Base-by-base conservation (phyloP, 1,284 basidiomycete species). In the Thelephora terrestris region DNA sequence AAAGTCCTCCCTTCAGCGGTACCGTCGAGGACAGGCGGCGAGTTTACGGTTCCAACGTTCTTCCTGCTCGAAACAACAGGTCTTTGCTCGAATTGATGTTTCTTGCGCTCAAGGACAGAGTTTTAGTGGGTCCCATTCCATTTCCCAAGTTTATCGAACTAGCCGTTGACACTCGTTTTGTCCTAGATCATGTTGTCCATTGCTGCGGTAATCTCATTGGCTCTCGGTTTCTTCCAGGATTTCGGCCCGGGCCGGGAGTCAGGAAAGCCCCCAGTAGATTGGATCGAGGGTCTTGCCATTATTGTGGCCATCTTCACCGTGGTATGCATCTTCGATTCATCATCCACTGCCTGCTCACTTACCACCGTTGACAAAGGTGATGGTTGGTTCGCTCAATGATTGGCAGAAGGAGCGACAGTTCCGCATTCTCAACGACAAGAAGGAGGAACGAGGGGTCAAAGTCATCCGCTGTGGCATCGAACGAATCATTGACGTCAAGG, bases 351-450 rank as follows among this genome's bases (percentile, higher is more conserved):
- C n/a, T 42, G 37, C 25, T 6, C 29, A 12, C 27, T 50, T 10
- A 45, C 45, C 10, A 16, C 45, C 43, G 35, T 46, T 50, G 34
- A 56, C 47, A 16, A 42, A 84, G 81, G 81, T 95, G 52, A 65
- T 91, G 39, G 90, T 94, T 45, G 91, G 91, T 35, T 90, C 89
- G 21, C 53, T 94, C 35, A 94, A 93, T 60, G 92, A 94, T 63
- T 99, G 89, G 83, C 93, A 98, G 65, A 98, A 99, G 69, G 95
- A 99, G 64, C 81, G 83, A 7, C 95, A 99, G 68, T 98, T 99
- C 71, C 84, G 88, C 60, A 74, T 74, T 35, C 77, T 99, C 47
- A 98, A 97, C 61, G 90, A 90, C 55, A 90, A 96, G 69, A 96
- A 96, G 68, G 96, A 98, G 50, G 91, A 96, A 58, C 88, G 95